Evolutionary conservation across 768 basidiomycete genomes (phyloP).

Genomic region (Boletus reticulatus): DNA sequence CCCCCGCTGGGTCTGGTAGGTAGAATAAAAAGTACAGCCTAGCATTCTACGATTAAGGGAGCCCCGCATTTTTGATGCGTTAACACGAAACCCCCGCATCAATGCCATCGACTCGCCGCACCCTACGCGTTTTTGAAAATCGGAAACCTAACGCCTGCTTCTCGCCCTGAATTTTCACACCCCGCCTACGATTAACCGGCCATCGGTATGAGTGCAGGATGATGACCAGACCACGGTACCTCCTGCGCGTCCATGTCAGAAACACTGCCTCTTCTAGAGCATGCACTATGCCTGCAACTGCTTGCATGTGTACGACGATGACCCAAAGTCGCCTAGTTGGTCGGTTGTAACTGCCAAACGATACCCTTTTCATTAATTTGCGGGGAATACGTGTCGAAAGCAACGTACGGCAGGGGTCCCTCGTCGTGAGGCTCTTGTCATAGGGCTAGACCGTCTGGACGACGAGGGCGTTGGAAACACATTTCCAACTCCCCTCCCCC

Average conservation of each 20-base stretch:
- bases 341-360: slow-evolving; percentile 13
- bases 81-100: slow-evolving; percentile 17
- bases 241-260: no score
- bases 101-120: slow-evolving; percentile 2
- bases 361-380: slow-evolving; percentile 27
- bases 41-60: background rate
- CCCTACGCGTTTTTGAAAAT: slow-evolving; percentile 28
- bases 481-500: slow-evolving; percentile 26
- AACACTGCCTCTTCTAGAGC: no score
- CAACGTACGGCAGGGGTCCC: slow-evolving; percentile 24
- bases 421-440: slow-evolving; percentile 30
- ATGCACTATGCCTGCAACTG: no score
- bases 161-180: slow-evolving; percentile 29
- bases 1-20: no score
- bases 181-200: slow-evolving; percentile 4
- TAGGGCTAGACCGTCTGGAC: slow-evolving; percentile 34
- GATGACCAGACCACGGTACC: no score
- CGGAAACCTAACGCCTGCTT: slow-evolving; percentile 28
- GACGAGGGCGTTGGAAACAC: slow-evolving; percentile 29
- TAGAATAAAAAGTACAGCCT: background rate
- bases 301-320: background rate
- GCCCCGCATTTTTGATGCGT: slow-evolving; percentile 26
- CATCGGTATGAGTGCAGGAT: no score
- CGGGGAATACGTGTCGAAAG: slow-evolving; percentile 13
- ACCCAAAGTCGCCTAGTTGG: slow-evolving; percentile 15